Evolutionary conservation across 2,329 filamentous ascomycete genomes (phyloP).

Genomic region (Claviceps pazoutovae): DNA sequence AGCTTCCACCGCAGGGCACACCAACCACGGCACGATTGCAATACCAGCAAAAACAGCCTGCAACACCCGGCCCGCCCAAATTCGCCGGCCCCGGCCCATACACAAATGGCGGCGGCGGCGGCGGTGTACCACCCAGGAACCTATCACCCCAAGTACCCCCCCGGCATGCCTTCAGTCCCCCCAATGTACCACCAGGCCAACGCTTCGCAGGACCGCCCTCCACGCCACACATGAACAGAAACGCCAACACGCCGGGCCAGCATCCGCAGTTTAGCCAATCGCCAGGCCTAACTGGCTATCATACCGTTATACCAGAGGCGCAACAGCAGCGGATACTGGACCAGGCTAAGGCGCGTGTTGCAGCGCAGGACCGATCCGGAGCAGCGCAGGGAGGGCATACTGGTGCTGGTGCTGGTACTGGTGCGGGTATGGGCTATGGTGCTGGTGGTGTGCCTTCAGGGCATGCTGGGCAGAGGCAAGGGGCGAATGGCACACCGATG

Average conservation of each 20-base stretch:
- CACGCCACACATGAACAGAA: conserved; percentile 18
- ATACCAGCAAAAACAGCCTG: conserved; percentile 20
- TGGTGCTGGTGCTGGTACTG: not conserved
- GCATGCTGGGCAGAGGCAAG: conserved; percentile 16
- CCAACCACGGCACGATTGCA: conserved; percentile 27
- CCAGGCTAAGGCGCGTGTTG: conserved; percentile 34
- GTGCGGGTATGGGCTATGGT: conserved; percentile 16
- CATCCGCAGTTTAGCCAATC: conserved; percentile 19
- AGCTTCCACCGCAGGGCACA: conserved; percentile 27
- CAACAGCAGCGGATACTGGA: conserved; percentile 37
- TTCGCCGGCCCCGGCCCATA: conserved; percentile 18
- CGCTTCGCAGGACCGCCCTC: conserved; percentile 16
- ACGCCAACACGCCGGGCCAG: conserved; percentile 19
- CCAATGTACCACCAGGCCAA: conserved; percentile 19
- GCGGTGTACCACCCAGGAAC: conserved; percentile 24
- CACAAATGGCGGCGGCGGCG: conserved; percentile 22
- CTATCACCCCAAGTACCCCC: conserved; percentile 31
- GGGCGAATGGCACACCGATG: conserved; percentile 21
- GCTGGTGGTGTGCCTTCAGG: conserved; percentile 16
- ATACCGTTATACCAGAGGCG: conserved; percentile 34
- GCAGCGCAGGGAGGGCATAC: conserved; percentile 13
- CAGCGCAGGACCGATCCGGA: conserved; percentile 29
- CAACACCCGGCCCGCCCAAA: conserved; percentile 22
- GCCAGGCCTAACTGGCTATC: conserved; percentile 30
- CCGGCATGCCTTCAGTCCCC: conserved; percentile 24